These are phyloP conservation scores for Effrenium voratum DNA, from an alignment of 73 alveolate species.

Conservation along the genomic window DNA sequence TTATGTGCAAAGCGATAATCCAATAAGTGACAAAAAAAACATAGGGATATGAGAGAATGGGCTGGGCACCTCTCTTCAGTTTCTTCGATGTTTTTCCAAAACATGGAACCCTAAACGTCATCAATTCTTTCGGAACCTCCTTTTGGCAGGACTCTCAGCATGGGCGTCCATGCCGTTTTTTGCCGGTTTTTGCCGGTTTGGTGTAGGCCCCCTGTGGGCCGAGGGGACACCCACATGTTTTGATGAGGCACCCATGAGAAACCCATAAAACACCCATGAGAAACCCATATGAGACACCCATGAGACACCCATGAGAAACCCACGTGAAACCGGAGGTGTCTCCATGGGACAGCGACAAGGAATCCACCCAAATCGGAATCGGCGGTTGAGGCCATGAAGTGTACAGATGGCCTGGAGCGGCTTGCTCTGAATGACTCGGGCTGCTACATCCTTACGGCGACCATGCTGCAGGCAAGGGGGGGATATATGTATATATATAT, in stretches of 20 bases:
- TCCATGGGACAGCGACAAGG: not conserved
- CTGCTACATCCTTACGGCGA: constrained; percentile 45
- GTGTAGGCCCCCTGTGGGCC: not conserved
- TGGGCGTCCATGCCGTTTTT: too few species aligned
- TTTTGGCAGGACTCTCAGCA: too few species aligned
- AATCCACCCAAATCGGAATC: not conserved
- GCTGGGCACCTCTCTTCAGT: not conserved
- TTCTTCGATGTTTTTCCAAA: not conserved
- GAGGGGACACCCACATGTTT: not conserved
- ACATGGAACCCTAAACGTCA: too few species aligned
- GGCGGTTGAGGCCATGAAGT: constrained; percentile 24
- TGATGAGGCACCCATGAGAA: not conserved
- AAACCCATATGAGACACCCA: not conserved
- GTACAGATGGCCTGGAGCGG: constrained; percentile 39
- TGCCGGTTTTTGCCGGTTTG: too few species aligned
- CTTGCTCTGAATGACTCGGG: constrained; percentile 62
- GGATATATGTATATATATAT: too few species aligned
- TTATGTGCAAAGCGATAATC: too few species aligned
- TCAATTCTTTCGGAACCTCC: too few species aligned
- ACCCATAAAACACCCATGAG: not conserved
- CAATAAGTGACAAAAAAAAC: not conserved
- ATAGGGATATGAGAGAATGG: not conserved
- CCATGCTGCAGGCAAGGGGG: constrained; percentile 31
- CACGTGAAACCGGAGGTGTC: not conserved
- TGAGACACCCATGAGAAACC: not conserved